These are phyloP conservation scores for Populus simonii DNA, from an alignment of 345 rosid species.

Conservation along the genomic window DNA sequence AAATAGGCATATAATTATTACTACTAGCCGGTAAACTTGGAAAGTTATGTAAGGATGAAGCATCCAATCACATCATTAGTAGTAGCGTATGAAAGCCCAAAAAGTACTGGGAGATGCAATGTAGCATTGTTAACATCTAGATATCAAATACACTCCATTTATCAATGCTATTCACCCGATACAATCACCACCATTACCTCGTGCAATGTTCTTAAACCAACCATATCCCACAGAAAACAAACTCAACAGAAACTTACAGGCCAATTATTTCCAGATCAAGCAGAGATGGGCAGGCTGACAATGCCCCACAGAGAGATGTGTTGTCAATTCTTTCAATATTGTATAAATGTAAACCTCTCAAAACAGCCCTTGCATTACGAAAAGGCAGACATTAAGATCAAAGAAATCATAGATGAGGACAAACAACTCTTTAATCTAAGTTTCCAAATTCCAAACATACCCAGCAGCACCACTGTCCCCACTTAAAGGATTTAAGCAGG, in stretches of 20 bases:
- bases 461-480: conserved; percentile 54
- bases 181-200: not conserved
- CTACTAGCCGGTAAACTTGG: not conserved
- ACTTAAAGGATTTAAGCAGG: conserved; percentile 59
- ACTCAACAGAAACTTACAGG: conserved; percentile 56
- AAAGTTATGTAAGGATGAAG: not conserved
- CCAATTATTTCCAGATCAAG: conserved; percentile 81
- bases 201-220: conserved; percentile 5
- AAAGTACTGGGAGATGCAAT: not conserved
- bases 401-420: not conserved
- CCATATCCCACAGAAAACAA: not conserved
- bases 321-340: conserved; percentile 55
- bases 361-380: conserved; percentile 42
- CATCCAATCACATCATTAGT: not conserved
- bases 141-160: not conserved
- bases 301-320: conserved; percentile 50
- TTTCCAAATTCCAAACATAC: conserved; percentile 32
- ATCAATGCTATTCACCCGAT: not conserved
- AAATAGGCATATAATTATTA: too few species aligned
- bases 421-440: not conserved
- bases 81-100: not conserved
- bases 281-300: conserved; percentile 66
- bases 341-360: conserved; percentile 84
- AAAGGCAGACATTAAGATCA: conserved; percentile 15
- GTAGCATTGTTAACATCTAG: not conserved